Base-by-base conservation (phyloP, 441 rosid genomes). In the Metrosideros polymorpha region DNA sequence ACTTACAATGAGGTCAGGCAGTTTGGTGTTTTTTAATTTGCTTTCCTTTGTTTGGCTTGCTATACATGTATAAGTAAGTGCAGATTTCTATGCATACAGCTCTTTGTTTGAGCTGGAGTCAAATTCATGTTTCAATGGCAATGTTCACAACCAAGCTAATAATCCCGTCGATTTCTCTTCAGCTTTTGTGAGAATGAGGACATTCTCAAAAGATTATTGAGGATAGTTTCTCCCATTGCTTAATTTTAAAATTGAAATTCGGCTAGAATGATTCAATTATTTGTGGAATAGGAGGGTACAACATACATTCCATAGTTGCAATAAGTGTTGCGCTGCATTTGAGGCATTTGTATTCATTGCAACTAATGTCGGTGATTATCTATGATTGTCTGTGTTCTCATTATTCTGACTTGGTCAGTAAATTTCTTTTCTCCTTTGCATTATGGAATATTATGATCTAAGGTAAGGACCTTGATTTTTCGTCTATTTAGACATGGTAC, bases 1-100 rank as follows among this genome's bases (percentile, higher is more conserved):
- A 97, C 99, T 82, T 98, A 98, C 91, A 98, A 98, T 87, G 99
- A 98, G 98, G 99, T 98, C 87, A 88, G 91, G 66, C 90, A 91
- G 87, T 90, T 91, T 91, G 90, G 39, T 83, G 6, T 35, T 87
- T 47, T 86, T 88, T 84, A 55, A 9, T 51, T 59, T 32, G 55
- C 86, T 59, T 71, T 84, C 17, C 17, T 71, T 71, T 22, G 79
- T 71, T 71, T 71, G 47, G 79, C 43, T 71, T 35, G 17, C 47
- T 71, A 71, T 71, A 1, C 47, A 39, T 22, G 47, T 39, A 39
- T 71, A 9, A 54, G 47, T 56, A 56, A 66, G 79, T 42, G 27
- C n/a, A 22, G n/a, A 71, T 35, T 71, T 71, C 47, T 39, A 71
- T 71, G 47, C 4, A 3, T 39, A 22, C 4, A 3, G 79, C 79